These are phyloP conservation scores for Phytophthora macrochlamydospora DNA, from an alignment of 352 stramenopile species.

Conservation along the genomic window DNA sequence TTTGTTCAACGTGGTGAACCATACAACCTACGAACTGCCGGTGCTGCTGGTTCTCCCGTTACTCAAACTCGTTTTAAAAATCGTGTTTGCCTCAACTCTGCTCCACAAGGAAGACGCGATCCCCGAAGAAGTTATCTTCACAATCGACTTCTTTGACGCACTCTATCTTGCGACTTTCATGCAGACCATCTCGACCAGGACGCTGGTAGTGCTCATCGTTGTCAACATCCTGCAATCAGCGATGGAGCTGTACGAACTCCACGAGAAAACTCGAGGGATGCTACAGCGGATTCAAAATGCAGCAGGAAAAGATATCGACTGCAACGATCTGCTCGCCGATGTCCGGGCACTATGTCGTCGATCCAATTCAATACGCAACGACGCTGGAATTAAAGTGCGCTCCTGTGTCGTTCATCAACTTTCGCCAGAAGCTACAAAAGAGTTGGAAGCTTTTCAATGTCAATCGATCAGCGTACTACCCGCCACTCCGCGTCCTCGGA, in stretches of 20 bases:
- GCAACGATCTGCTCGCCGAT: neutral
- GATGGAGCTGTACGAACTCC: slow-evolving; percentile 10
- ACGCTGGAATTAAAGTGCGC: slow-evolving; percentile 4
- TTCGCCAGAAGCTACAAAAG: neutral
- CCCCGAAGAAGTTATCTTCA: slow-evolving; percentile 17
- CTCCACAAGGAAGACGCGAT: slow-evolving; percentile 16
- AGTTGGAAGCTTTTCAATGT: too few relatives aligned
- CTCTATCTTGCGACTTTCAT: slow-evolving; percentile 21
- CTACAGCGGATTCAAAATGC: neutral
- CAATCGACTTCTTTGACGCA: slow-evolving; percentile 22
- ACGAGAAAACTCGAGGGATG: slow-evolving; percentile 8
- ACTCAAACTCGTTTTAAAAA: slow-evolving; percentile 11
- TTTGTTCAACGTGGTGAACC: slow-evolving; percentile 4
- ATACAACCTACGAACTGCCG: slow-evolving; percentile 7
- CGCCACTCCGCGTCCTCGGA: neutral
- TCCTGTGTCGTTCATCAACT: slow-evolving; percentile 19
- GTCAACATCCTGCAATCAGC: slow-evolving; percentile 6
- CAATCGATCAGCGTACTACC: slow-evolving; percentile 1
- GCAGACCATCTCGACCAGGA: neutral
- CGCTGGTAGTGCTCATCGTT: slow-evolving; percentile 4
- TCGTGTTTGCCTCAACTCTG: neutral
- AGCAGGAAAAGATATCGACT: neutral
- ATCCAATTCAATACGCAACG: neutral
- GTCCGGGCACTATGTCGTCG: neutral
- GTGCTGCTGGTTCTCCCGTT: slow-evolving; percentile 7